Evolutionary conservation across 108 stramenopile species (phyloP), one percentile per base, ranked within the genome.

Genomic region (Pseudonitzschia multiseries): DNA sequence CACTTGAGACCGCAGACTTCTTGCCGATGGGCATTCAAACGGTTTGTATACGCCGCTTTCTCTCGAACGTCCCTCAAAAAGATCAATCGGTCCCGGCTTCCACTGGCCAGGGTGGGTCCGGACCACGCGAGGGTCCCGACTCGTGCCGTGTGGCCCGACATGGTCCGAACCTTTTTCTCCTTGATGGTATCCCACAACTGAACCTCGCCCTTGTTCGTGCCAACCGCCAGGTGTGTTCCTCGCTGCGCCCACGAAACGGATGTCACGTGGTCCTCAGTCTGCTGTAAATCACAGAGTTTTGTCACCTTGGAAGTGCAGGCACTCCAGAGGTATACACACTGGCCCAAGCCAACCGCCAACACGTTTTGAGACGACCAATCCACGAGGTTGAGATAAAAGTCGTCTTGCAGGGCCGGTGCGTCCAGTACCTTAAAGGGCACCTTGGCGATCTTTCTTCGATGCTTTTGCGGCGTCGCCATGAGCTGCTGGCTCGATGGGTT

Each of bases 1-100:
- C 99, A 99, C 60, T 90, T 91, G 41, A 99, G 75, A 22, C 99
- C 99, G 73, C 99, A 99, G 31, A 99, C 98, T 79, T 99, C 97
- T 77, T 98, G 98, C 65, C 90, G 87, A 79, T 99, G 99, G 2
- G 82, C 92, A 10, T 78, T 57, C n/a, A 99, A 78, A 62, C 77
- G 79, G 41, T 82, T 69, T 18, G 86, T 84, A 69, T 73, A 93
- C 10, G 79, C 75, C 42, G 73, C 57, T 61, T 93, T 85, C 20
- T 76, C 76, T 9, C 99, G 86, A 20, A 96, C 95, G 76, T 99
- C 99, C 8, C 95, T 86, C 51, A 98, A 62, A 64, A 81, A 89
- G 65, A 99, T 96, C 63, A 83, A 56, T 1, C 97, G 77, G 83
- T 99, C 99, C 6, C 97, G 88, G 50, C 91, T 88, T 40, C 98